These are phyloP conservation scores for Acacia crassicarpa DNA, from an alignment of 306 rosid species.

Conservation along the genomic window DNA sequence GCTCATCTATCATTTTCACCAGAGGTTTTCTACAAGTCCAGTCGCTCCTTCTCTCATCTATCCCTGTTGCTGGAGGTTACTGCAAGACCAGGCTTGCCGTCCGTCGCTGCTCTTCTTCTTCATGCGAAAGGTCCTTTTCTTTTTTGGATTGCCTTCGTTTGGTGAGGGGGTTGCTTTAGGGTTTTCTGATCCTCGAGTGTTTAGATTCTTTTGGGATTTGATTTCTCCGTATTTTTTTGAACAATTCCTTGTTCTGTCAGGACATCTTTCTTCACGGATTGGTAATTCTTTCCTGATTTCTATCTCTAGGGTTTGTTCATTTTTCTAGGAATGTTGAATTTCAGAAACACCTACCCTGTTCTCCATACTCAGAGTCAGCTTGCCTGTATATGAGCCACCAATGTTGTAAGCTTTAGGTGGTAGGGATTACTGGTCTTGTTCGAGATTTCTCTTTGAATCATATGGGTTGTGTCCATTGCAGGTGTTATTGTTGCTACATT, in stretches of 20 bases:
- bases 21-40: too few relatives aligned
- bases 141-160: not conserved
- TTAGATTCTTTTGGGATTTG: not conserved
- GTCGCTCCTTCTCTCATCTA: too few relatives aligned
- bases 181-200: slow-evolving; percentile 27
- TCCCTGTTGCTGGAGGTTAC: too few relatives aligned
- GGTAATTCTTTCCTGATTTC: slow-evolving; percentile 2
- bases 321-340: slow-evolving; percentile 31
- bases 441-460: slow-evolving; percentile 26
- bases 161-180: slow-evolving; percentile 17
- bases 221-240: not conserved
- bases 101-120: too few relatives aligned
- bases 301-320: slow-evolving; percentile 19
- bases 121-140: not conserved
- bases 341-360: slow-evolving; percentile 21
- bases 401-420: not conserved
- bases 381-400: not conserved
- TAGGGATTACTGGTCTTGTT: slow-evolving; percentile 10
- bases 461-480: slow-evolving; percentile 84
- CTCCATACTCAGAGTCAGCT: slow-evolving; percentile 3
- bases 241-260: not conserved
- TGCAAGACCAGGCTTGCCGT: too few relatives aligned
- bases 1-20: too few relatives aligned
- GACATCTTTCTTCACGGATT: slow-evolving; percentile 5
- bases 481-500: slow-evolving; percentile 51